phyloP scores from a whole-genome alignment of 352 stramenopile species.

The Globisporangium barbulae region DNA sequence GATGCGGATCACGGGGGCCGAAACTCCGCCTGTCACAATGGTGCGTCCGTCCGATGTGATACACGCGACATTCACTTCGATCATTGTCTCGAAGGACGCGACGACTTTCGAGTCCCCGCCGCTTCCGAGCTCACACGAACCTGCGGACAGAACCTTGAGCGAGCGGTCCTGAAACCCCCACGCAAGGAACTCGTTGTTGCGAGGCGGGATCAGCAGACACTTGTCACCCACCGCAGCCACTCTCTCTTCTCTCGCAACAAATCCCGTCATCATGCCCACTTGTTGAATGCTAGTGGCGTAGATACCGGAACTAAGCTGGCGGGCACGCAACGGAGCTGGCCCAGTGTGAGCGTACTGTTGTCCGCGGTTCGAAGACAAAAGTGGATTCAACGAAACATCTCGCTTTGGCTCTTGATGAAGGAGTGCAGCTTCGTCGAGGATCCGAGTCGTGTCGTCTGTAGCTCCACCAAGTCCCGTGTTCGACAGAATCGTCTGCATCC shows the following conservation, averaged over 20 bases:
- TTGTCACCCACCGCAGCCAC: constrained; percentile 37
- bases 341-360: constrained; percentile 6
- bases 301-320: constrained; percentile 30
- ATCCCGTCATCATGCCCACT: constrained; percentile 41
- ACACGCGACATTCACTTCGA: constrained; percentile 45
- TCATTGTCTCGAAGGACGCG: constrained; percentile 53
- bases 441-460: constrained; percentile 25
- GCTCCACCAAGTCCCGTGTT: constrained; percentile 26
- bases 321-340: constrained; percentile 14
- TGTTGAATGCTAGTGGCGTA: constrained; percentile 35
- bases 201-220: constrained; percentile 58
- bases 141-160: constrained; percentile 53
- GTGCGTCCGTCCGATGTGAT: constrained; percentile 64
- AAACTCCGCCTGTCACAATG: constrained; percentile 43
- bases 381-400: constrained; percentile 37
- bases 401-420: constrained; percentile 53
- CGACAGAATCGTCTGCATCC: constrained; percentile 69
- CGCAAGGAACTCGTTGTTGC: constrained; percentile 61
- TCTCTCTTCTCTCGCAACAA: constrained; percentile 48
- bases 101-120: constrained; percentile 58
- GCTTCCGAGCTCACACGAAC: constrained; percentile 37
- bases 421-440: constrained; percentile 46
- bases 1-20: constrained; percentile 46
- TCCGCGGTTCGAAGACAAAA: constrained; percentile 42
- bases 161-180: constrained; percentile 69